A percentile compares a stretch with the other conserved stretches of the same genome.
Conservation (phyloP, 306 rosid genomes). For the Morella rubra region DNA sequence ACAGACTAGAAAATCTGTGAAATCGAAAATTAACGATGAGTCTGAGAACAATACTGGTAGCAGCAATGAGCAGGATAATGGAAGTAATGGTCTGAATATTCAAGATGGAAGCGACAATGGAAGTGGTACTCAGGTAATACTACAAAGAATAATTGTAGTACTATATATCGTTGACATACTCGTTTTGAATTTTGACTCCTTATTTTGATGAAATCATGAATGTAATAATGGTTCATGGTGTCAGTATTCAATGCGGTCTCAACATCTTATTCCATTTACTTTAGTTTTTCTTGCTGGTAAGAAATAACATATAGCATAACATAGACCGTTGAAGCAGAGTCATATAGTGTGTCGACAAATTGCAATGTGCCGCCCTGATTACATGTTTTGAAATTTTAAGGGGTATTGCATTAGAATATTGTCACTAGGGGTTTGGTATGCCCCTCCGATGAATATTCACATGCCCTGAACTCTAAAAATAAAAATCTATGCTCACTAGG, state of each 20-base stretch:
- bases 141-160: not conserved
- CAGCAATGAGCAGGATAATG: conserved; percentile 52
- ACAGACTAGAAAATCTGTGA: conserved; percentile 41
- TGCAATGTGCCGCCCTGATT: not conserved
- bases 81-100: conserved; percentile 47
- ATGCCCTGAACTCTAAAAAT: not conserved
- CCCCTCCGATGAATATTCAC: not conserved
- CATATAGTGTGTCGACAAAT: not conserved
- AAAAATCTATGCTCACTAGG: not conserved
- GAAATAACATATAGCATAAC: not conserved
- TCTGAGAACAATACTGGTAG: conserved; percentile 54
- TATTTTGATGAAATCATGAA: not conserved
- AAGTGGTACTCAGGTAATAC: conserved; percentile 63
- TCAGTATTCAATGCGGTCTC: not conserved
- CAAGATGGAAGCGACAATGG: conserved; percentile 64
- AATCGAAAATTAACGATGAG: conserved; percentile 43
- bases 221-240: not conserved
- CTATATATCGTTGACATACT: conserved; percentile 3
- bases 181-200: not conserved
- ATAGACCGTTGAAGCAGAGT: not conserved
- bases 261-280: not conserved
- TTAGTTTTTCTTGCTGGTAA: not conserved
- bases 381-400: not conserved
- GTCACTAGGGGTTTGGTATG: not conserved
- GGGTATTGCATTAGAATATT: not conserved